Evolutionary conservation across 129 eudicot genomes (phyloP).

Genomic region (Escallonia herrerae): DNA sequence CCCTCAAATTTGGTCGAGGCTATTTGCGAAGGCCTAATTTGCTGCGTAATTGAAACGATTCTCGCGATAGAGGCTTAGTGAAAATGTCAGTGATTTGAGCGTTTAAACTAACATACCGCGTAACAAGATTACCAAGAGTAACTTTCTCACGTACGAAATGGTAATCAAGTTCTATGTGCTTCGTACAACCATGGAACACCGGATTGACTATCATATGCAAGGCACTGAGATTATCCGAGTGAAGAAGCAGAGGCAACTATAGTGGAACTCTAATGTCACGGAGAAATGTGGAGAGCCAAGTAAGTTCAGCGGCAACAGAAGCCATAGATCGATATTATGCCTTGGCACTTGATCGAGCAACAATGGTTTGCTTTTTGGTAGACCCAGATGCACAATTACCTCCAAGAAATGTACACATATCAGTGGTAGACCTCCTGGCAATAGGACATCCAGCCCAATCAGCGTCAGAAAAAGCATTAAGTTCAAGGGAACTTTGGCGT

Average conservation of each 20-base stretch:
- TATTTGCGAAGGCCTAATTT: background rate
- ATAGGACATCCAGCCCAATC: background rate
- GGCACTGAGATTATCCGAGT: background rate
- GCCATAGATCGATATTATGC: background rate
- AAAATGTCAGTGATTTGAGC: background rate
- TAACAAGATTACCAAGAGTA: background rate
- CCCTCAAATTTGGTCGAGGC: background rate
- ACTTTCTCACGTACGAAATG: background rate
- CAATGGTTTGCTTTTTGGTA: background rate
- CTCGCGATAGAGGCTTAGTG: background rate
- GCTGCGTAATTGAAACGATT: background rate
- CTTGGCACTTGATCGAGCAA: background rate
- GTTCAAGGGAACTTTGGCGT: background rate
- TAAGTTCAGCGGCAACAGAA: background rate
- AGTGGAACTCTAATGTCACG: background rate
- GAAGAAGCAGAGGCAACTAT: background rate
- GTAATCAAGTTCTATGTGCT: background rate
- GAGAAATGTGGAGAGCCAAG: background rate
- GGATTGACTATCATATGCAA: background rate
- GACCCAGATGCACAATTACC: background rate
- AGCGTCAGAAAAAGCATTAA: background rate
- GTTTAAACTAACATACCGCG: background rate
- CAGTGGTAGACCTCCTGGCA: background rate
- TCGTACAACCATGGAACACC: background rate
- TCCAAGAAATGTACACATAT: background rate